Base-by-base conservation (phyloP, 805 yeast species). In the Lachancea nothofagi region DNA sequence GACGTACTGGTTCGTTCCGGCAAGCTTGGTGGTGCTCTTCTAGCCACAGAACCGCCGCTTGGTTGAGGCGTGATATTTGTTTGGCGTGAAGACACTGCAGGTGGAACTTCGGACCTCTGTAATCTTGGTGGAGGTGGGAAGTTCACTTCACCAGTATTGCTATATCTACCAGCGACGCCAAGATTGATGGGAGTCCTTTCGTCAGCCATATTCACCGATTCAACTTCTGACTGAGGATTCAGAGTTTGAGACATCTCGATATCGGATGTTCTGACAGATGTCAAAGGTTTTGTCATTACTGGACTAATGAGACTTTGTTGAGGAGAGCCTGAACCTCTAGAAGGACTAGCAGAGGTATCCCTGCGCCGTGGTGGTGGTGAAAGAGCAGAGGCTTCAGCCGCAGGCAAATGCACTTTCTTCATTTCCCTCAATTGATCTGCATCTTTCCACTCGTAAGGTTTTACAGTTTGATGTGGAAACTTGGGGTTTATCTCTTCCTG, bases 281-380 rank as follows among this genome's bases (percentile, higher is more conserved):
- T 4, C 4, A 25, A 17, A 6, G 26, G 26, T 23, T 25, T 25
- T 13, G 36, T 15, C 21, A 13, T 3, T 15, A 22, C 17, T 7
- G 34, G 34, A 21, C 34, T 31, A 7, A 5, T 18, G 10, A 31
- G 34, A 9, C 7, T n/a, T n/a, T 31, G 17, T 15, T 13, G 22
- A 33, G 36, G 33, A 13, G 32, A 19, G 19, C 28, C 12, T 3
- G 33, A 12, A 9, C 26, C 32, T 5, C 31, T 28, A 10, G 38
- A 19, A 17, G 42, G 21, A 15, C 31, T 21, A 6, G 29, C 21
- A 12, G 46, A 31, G 18, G 55, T 55, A 38, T 50, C 57, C 17
- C 44, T 51, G 39, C 55, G 64, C 5, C 49, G 45, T 5, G 64
- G 64, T 2, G 64, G 64, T 7, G 62, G 57, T 6, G 61, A 55